A percentile compares a stretch with the other conserved stretches of the same genome.
These are phyloP conservation scores for Vitis hybrid DNA, from an alignment of 177 flowering plant genomes.

Conservation along the genomic window DNA sequence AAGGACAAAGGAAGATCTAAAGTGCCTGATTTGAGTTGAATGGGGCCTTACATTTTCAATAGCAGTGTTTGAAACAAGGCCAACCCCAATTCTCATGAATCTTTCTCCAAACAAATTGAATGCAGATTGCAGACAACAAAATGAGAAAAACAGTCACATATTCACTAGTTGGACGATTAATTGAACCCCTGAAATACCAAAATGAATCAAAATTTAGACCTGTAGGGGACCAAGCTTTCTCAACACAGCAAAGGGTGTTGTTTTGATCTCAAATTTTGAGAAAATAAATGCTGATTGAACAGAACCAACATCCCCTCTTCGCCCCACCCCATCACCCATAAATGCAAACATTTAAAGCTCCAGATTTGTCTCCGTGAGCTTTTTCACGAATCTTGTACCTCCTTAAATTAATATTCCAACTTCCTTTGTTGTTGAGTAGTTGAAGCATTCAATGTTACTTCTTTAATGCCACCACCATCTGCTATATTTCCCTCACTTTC, in stretches of 20 bases:
- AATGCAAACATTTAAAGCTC: constrained; percentile 21
- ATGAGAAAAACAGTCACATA: not conserved
- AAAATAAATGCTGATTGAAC: constrained; percentile 23
- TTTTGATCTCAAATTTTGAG: not conserved
- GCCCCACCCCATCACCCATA: constrained; percentile 16
- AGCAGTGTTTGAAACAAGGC: too few relatives aligned
- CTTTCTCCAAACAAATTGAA: not conserved
- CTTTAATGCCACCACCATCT: constrained; percentile 20
- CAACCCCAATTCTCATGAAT: not conserved
- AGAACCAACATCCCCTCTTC: constrained; percentile 25
- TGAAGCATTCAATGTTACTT: constrained; percentile 33
- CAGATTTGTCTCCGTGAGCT: constrained; percentile 30
- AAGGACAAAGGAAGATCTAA: too few relatives aligned
- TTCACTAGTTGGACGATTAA: not conserved
- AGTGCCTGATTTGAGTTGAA: too few relatives aligned
- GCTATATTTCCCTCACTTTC: constrained; percentile 6
- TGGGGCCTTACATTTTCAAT: too few relatives aligned
- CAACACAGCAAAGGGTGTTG: constrained; percentile 1
- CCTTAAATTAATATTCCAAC: constrained; percentile 35
- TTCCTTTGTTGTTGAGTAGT: constrained; percentile 35
- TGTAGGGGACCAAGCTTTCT: too few relatives aligned
- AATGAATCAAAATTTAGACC: not conserved
- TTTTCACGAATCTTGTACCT: constrained; percentile 18
- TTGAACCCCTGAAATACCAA: not conserved
- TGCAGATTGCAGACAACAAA: not conserved